Conservation (phyloP, 768 basidiomycete species). For the Naganishia vaughanmartiniae region DNA sequence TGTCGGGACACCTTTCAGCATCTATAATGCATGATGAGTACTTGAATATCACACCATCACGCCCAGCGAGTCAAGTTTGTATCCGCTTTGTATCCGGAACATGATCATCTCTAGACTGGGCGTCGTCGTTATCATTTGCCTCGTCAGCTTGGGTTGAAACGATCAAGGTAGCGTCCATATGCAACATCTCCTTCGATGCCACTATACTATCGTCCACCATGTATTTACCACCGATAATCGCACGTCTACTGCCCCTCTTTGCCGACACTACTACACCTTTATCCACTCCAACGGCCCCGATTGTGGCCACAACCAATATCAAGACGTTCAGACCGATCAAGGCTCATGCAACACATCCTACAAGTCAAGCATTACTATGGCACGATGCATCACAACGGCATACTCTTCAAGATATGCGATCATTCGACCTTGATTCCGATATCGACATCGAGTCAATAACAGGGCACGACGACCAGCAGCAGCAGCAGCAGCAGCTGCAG, state of each 20-base stretch:
- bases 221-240: conserved; percentile 25
- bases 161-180: not conserved
- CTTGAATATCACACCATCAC: no score
- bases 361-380: conserved; percentile 17
- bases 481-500: no score
- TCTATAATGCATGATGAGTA: no score
- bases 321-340: conserved; percentile 43
- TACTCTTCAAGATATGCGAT: conserved; percentile 2
- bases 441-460: not conserved
- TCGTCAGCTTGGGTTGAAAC: not conserved
- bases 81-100: not conserved
- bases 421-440: conserved; percentile 5
- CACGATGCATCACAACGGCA: conserved; percentile 25
- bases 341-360: conserved; percentile 39
- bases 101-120: not conserved
- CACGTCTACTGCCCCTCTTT: conserved; percentile 39
- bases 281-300: not conserved
- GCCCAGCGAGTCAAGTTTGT: not conserved
- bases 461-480: not conserved
- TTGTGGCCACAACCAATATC: not conserved
- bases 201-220: not conserved
- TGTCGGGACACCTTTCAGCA: no score
- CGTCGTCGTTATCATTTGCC: not conserved
- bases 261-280: not conserved
- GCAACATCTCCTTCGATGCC: not conserved